Evolutionary conservation across 1,284 basidiomycete species (phyloP).

Genomic region (Trichosporon sp.): DNA sequence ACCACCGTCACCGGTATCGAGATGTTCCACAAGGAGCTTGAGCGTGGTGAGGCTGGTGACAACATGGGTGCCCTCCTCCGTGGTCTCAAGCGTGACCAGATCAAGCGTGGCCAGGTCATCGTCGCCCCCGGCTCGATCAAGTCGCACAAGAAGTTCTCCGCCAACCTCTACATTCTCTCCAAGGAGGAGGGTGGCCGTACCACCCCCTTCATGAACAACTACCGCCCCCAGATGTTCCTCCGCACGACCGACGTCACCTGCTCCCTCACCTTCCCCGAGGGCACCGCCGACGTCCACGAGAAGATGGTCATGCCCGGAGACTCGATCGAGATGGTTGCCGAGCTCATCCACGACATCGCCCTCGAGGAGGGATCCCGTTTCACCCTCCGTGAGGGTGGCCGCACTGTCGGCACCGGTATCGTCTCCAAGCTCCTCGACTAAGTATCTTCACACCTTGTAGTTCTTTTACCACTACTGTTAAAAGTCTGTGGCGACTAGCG

Average conservation of each 20-base stretch:
- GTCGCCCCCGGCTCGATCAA: constrained; percentile 90
- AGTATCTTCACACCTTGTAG: neutral
- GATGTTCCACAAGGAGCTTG: constrained; percentile 99
- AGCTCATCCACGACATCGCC: constrained; percentile 82
- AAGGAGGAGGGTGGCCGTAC: constrained; percentile 98
- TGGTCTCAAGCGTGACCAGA: constrained; percentile 95
- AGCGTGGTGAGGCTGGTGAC: constrained; percentile 96
- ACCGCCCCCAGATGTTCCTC: constrained; percentile 93
- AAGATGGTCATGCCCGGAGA: constrained; percentile 98
- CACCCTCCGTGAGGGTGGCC: constrained; percentile 95
- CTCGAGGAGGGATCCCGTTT: constrained; percentile 91
- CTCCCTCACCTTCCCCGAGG: constrained; percentile 79
- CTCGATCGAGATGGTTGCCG: constrained; percentile 89
- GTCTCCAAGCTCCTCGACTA: constrained; percentile 8
- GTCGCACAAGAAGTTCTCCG: constrained; percentile 87
- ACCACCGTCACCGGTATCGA: constrained; percentile 96
- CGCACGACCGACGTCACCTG: constrained; percentile 94
- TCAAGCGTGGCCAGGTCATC: constrained; percentile 89
- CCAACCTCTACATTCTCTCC: constrained; percentile 88
- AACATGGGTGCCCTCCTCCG: constrained; percentile 98
- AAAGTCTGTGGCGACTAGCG: constrained; percentile 1
- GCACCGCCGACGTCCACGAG: constrained; percentile 60
- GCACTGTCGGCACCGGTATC: constrained; percentile 71
- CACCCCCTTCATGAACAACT: constrained; percentile 95
- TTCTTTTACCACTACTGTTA: neutral